A percentile compares a stretch with the other conserved stretches of the same genome.
Conservation (phyloP, 2,329 filamentous ascomycete species). For the Iodosphaeria phyllophila region DNA sequence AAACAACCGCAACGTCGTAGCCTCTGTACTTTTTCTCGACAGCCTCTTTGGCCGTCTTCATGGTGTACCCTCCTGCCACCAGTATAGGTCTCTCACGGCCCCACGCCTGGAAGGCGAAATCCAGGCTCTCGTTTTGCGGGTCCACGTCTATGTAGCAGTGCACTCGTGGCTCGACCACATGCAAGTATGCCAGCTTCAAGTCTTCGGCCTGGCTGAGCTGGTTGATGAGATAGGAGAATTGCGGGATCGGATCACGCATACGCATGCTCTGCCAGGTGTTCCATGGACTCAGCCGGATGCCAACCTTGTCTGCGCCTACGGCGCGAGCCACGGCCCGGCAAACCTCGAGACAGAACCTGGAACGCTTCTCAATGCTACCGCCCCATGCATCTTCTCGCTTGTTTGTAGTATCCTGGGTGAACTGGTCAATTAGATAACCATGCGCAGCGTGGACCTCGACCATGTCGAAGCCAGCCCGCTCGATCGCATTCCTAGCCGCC, state of each 20-base stretch:
- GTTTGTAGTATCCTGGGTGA: conserved; percentile 33
- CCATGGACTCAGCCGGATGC: conserved; percentile 32
- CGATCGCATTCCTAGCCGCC: conserved; percentile 5
- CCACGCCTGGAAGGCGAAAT: conserved; percentile 7
- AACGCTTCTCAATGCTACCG: conserved; percentile 33
- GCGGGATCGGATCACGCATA: conserved; percentile 34
- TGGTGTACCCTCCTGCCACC: conserved; percentile 26
- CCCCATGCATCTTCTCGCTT: conserved; percentile 33
- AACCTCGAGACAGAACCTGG: conserved; percentile 31
- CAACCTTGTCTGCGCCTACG: conserved; percentile 25
- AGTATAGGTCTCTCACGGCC: conserved; percentile 17
- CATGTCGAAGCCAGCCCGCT: conserved; percentile 5
- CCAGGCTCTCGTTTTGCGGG: conserved; percentile 9
- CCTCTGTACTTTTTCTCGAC: conserved; percentile 21
- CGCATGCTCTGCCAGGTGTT: conserved; percentile 35
- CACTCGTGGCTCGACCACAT: conserved; percentile 33
- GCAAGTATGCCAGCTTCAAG: conserved; percentile 34
- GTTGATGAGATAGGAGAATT: conserved; percentile 33
- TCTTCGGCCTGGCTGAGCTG: conserved; percentile 28
- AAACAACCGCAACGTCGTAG: conserved; percentile 23
- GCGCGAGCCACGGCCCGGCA: conserved; percentile 28
- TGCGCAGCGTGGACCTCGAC: conserved; percentile 14
- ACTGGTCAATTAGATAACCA: conserved; percentile 34
- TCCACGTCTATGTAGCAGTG: conserved; percentile 5
- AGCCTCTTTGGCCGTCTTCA: conserved; percentile 17